Evolutionary conservation across 2,329 filamentous ascomycete species (phyloP).

Genomic region (Verruconis gallopava): DNA sequence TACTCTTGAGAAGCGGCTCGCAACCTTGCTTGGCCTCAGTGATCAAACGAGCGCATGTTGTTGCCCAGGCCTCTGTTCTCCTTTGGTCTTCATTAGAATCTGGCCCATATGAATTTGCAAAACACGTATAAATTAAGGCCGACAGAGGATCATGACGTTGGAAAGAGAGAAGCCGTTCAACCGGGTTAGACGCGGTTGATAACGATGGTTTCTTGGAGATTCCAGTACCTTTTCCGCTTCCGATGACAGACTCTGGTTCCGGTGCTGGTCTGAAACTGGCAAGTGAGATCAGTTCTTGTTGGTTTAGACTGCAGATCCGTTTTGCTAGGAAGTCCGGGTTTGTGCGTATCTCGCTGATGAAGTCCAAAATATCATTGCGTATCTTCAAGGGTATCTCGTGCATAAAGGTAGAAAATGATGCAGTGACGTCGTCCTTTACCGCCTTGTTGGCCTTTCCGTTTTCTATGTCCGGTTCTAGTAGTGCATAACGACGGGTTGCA

Average conservation of each 20-base stretch:
- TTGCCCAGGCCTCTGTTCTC: conserved; percentile 78
- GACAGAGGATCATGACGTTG: conserved; percentile 80
- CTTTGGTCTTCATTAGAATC: conserved; percentile 70
- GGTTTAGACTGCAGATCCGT: conserved; percentile 62
- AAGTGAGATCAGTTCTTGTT: conserved; percentile 63
- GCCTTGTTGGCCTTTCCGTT: conserved; percentile 26
- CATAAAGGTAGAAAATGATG: conserved; percentile 32
- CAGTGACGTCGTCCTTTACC: conserved; percentile 27
- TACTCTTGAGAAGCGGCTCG: conserved; percentile 68
- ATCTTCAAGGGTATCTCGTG: conserved; percentile 65
- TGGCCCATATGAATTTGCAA: conserved; percentile 72
- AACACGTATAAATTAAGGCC: conserved; percentile 74
- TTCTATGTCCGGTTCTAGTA: conserved; percentile 61
- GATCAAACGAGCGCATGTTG: conserved; percentile 71
- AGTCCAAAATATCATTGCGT: conserved; percentile 61
- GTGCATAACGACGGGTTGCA: conserved; percentile 55
- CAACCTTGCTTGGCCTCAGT: conserved; percentile 61
- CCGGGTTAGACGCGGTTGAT: conserved; percentile 45
- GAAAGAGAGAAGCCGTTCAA: conserved; percentile 77
- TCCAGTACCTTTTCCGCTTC: conserved; percentile 38
- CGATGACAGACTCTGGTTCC: conserved; percentile 70
- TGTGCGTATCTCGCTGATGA: conserved; percentile 69
- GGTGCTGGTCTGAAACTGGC: conserved; percentile 65
- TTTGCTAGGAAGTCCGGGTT: conserved; percentile 81
- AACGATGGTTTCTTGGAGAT: conserved; percentile 34